These are phyloP conservation scores for Entomortierella parvispora DNA, from an alignment of 192 early-diverging fungal species.

Conservation along the genomic window DNA sequence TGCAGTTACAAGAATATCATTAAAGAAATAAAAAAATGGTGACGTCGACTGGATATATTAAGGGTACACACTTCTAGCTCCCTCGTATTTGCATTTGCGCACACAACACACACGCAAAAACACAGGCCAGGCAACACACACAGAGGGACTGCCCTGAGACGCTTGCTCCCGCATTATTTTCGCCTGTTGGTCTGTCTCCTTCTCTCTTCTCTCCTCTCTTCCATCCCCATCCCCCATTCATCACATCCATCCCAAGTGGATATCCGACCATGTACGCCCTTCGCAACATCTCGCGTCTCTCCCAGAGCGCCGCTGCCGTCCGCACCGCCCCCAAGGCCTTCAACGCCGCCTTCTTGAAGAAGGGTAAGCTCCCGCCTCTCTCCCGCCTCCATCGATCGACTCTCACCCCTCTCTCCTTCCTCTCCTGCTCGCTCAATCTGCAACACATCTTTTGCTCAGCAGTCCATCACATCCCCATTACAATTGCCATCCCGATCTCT, in stretches of 20 bases:
- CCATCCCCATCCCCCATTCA: conserved; percentile 17
- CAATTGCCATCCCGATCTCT: too few species aligned
- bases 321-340: conserved; percentile 54
- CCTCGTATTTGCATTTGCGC: too few species aligned
- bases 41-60: too few species aligned
- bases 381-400: neutral
- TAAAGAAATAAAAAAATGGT: too few species aligned
- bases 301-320: conserved; percentile 53
- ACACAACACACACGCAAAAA: neutral
- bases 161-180: conserved; percentile 24
- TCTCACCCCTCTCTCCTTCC: neutral
- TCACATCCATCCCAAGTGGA: conserved; percentile 23
- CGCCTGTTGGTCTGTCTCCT: neutral
- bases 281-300: conserved; percentile 58
- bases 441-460: too few species aligned
- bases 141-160: neutral
- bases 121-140: neutral
- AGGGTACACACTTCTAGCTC: too few species aligned
- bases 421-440: conserved; percentile 5
- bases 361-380: conserved; percentile 34
- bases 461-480: too few species aligned
- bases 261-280: conserved; percentile 51
- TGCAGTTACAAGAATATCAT: too few species aligned
- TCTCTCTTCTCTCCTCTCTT: conserved; percentile 42
- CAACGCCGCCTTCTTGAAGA: conserved; percentile 54